phyloP scores from a whole-genome alignment of 23 red algal species.

The Gracilaria gracilis region DNA sequence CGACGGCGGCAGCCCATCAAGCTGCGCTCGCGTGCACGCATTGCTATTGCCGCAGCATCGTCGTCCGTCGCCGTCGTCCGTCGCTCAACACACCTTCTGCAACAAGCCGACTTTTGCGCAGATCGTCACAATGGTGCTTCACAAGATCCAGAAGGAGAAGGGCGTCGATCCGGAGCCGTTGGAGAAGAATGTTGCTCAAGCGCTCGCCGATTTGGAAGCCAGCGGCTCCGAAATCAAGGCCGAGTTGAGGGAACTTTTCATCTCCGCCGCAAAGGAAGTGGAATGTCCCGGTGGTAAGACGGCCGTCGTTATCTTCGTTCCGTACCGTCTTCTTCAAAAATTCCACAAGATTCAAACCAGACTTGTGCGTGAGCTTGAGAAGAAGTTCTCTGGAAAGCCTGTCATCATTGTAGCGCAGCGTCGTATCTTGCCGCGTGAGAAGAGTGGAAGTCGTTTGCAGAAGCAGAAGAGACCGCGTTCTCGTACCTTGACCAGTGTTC shows the following conservation, averaged over 20 bases:
- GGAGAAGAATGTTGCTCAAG: conserved; percentile 92
- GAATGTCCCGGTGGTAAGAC: conserved; percentile 83
- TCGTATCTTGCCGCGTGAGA: conserved; percentile 86
- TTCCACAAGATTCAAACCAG: conserved; percentile 97
- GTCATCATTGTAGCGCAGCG: conserved; percentile 93
- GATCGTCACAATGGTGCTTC: conserved; percentile 32
- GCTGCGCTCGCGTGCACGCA: too few species aligned
- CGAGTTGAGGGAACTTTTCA: conserved; percentile 79
- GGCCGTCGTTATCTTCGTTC: conserved; percentile 90
- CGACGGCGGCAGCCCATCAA: neutral
- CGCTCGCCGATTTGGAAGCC: conserved; percentile 85
- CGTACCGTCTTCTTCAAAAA: conserved; percentile 75
- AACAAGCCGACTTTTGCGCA: neutral
- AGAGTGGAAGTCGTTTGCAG: conserved; percentile 76
- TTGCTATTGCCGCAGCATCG: neutral
- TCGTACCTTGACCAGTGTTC: conserved; percentile 94
- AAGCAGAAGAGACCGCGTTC: conserved; percentile 91
- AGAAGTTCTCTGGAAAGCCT: conserved; percentile 97
- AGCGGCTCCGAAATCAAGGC: conserved; percentile 82
- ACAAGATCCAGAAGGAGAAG: conserved; percentile 82
- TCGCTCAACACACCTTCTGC: neutral
- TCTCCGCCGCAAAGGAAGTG: conserved; percentile 87
- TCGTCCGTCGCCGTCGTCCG: neutral
- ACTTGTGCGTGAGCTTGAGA: conserved; percentile 98
- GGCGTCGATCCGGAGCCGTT: conserved; percentile 65